Evolutionary conservation across 2,329 filamentous ascomycete species (phyloP).

Genomic region (Ilyonectria robusta): DNA sequence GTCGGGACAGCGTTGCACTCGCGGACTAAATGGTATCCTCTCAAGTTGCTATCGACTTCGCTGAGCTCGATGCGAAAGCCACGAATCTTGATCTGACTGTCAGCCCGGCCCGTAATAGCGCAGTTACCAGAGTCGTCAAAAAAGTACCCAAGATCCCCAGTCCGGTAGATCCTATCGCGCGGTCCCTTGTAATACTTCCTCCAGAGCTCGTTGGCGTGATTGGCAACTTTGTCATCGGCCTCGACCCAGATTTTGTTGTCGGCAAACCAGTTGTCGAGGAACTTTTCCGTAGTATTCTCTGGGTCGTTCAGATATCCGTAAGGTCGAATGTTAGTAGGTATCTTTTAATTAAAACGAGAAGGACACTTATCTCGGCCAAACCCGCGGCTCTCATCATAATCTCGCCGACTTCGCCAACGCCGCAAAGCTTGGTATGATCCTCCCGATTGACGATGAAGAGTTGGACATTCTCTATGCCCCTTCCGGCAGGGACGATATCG

Average conservation of each 20-base stretch:
- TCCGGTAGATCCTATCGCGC: conserved; percentile 87
- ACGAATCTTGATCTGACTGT: conserved; percentile 88
- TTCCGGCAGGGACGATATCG: conserved; percentile 86
- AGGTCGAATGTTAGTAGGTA: too few relatives aligned
- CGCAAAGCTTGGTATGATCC: conserved; percentile 77
- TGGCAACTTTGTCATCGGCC: conserved; percentile 62
- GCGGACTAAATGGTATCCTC: conserved; percentile 79
- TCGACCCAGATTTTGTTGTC: conserved; percentile 79
- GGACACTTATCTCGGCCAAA: conserved; percentile 72
- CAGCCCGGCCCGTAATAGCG: background rate
- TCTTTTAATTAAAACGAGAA: too few relatives aligned
- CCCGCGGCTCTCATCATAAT: conserved; percentile 87
- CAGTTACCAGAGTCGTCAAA: background rate
- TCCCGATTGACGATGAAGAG: conserved; percentile 85
- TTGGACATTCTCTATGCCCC: conserved; percentile 91
- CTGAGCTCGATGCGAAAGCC: conserved; percentile 96
- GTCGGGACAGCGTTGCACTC: conserved; percentile 75
- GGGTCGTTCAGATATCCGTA: conserved; percentile 75
- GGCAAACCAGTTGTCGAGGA: conserved; percentile 89
- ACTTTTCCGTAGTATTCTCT: conserved; percentile 79
- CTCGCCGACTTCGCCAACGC: conserved; percentile 86
- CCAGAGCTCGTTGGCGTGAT: conserved; percentile 75
- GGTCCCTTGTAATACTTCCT: conserved; percentile 83
- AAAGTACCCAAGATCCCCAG: conserved; percentile 76
- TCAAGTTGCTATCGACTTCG: conserved; percentile 90